These are phyloP conservation scores for Plasmopara halstedii DNA, from an alignment of 352 stramenopile species.

Conservation along the genomic window DNA sequence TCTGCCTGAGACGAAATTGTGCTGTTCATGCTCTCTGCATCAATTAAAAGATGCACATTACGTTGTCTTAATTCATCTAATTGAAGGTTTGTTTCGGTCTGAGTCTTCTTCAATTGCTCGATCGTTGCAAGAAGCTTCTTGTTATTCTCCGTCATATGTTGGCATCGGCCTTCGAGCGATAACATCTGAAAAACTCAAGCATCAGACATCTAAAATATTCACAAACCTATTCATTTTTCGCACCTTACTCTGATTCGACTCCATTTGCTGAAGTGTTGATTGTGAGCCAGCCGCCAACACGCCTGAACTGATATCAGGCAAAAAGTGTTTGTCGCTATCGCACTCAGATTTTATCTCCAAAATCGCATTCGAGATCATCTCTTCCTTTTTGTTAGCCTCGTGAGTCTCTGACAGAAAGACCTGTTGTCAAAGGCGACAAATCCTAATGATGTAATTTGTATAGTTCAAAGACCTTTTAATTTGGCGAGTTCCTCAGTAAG, in stretches of 20 bases:
- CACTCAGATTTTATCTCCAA: conserved; percentile 18
- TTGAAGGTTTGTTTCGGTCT: conserved; percentile 30
- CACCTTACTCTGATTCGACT: conserved; percentile 62
- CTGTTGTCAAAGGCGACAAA: neutral
- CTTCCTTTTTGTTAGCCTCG: conserved; percentile 39
- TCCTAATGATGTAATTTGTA: neutral
- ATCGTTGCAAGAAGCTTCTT: conserved; percentile 63
- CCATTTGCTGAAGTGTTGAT: conserved; percentile 44
- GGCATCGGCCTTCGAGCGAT: conserved; percentile 48
- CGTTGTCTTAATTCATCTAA: conserved; percentile 31
- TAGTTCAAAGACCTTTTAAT: conserved; percentile 30
- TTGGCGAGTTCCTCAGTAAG: conserved; percentile 26
- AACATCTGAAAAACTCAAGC: conserved; percentile 29
- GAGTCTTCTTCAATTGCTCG: conserved; percentile 45
- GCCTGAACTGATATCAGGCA: too few relatives aligned
- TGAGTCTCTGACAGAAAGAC: conserved; percentile 24
- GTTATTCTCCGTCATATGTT: conserved; percentile 59
- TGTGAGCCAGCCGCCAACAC: conserved; percentile 29
- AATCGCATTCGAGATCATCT: conserved; percentile 26
- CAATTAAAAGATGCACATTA: conserved; percentile 28
- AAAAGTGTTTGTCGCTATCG: conserved; percentile 11
- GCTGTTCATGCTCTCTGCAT: conserved; percentile 37
- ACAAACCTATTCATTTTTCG: neutral
- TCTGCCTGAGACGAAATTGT: conserved; percentile 51
- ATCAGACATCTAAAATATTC: neutral